Evolutionary conservation across 768 basidiomycete genomes (phyloP).

Genomic region (Coprinellus micaceus): DNA sequence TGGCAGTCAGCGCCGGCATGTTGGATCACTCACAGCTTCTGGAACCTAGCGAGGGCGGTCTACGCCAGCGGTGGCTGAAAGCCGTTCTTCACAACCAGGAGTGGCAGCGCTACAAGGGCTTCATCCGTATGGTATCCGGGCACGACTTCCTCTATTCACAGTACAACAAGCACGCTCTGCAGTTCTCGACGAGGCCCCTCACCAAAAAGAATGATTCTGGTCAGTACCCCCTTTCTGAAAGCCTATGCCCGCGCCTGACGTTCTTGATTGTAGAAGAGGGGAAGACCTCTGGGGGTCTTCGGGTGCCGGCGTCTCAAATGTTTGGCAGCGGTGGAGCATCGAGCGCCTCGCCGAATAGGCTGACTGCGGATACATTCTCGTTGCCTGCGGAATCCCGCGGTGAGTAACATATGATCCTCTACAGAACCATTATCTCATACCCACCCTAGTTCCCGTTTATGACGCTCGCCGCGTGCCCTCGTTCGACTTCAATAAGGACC

Average conservation of each 20-base stretch:
- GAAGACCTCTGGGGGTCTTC: too few relatives aligned
- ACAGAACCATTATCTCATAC: background rate
- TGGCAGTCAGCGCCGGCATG: background rate
- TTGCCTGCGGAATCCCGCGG: too few relatives aligned
- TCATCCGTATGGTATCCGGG: slow-evolving; percentile 2
- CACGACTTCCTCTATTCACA: background rate
- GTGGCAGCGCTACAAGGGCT: background rate
- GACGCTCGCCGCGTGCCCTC: background rate
- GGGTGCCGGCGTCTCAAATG: too few relatives aligned
- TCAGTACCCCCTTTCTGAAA: background rate
- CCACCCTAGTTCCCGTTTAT: background rate
- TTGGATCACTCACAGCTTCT: background rate
- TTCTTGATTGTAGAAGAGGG: too few relatives aligned
- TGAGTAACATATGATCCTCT: background rate
- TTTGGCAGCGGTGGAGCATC: too few relatives aligned
- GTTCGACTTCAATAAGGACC: background rate
- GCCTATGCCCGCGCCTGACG: too few relatives aligned
- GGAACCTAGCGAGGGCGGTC: background rate
- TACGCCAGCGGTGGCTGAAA: background rate
- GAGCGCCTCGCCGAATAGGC: too few relatives aligned
- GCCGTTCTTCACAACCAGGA: slow-evolving; percentile 7
- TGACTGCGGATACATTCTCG: too few relatives aligned
- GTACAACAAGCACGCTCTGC: background rate
- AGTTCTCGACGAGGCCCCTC: background rate
- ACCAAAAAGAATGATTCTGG: background rate